Base-by-base conservation (phyloP, 1,284 basidiomycete genomes). In the Marasmius oreades region DNA sequence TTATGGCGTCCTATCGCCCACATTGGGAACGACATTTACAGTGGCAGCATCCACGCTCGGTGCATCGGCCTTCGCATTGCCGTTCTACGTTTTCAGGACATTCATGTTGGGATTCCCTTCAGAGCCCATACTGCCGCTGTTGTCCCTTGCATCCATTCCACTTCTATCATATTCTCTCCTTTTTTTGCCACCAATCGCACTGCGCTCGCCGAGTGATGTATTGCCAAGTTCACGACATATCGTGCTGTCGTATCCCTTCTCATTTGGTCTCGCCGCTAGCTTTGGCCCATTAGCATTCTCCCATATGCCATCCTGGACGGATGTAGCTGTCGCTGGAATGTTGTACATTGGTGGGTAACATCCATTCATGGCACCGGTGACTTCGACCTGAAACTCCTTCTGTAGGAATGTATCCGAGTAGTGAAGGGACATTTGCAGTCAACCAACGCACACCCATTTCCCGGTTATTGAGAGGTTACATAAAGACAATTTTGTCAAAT, bases 401-500 rank as follows among this genome's bases (percentile, higher is more conserved):
- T 62, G 34, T 52, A 88, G 88, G 85, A 31, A 79, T 83, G 72
- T 81, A 80, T 61, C 82, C 82, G 2, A 71, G 73, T 45, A 74
- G 70, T 60, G 66, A 74, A 39, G 77, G 81, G 56, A 64, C 73
- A 6, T 67, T 79, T 42, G 68, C 76, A 12, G 71, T 72, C 14
- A 69, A 77, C 3, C 76, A 81, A 14, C 79, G 80, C 52, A 81
- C 79, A 11, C 79, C 86, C 3, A 75, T 79, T 22, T 78, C 80
- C 31, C 80, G 82, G 50, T 69, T 86, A n/a, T 68, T 81, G 63
- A 81, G 85, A 56, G 82, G 87, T 16, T 92, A 95, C 70, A 71
- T 98, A 53, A 92, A 93, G 67, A 89, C 91, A 8, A 94, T 99
- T 59, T 78, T 98, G 28, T 87, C 88, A 34, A 95, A 95, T 62